These are phyloP conservation scores for Torulaspora globosa DNA, from an alignment of 1,139 yeast genomes.

Conservation along the genomic window DNA sequence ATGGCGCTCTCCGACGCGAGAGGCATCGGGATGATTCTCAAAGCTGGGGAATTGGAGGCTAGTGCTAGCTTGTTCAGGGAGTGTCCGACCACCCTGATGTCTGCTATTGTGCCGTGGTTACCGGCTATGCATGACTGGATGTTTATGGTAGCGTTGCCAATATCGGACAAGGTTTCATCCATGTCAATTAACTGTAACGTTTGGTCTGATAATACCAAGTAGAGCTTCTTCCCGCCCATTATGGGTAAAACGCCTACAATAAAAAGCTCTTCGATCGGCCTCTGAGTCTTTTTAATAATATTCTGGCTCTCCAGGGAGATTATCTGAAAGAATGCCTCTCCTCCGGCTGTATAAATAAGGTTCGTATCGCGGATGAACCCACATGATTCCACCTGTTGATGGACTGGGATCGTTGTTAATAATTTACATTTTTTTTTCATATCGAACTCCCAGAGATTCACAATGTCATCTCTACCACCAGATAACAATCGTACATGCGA, in stretches of 20 bases:
- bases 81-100: slow-evolving; percentile 73
- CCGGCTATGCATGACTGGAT: slow-evolving; percentile 67
- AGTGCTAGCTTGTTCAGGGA: slow-evolving; percentile 55
- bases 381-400: slow-evolving; percentile 75
- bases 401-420: slow-evolving; percentile 62
- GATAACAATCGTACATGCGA: slow-evolving; percentile 58
- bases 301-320: slow-evolving; percentile 48
- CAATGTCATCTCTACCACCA: slow-evolving; percentile 86
- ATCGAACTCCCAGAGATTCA: slow-evolving; percentile 49
- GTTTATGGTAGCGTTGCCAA: slow-evolving; percentile 40
- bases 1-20: slow-evolving; percentile 17
- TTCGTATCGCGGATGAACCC: slow-evolving; percentile 52
- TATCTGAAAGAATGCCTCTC: slow-evolving; percentile 58
- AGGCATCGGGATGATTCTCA: slow-evolving; percentile 54
- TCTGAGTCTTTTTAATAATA: slow-evolving; percentile 45
- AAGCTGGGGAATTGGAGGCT: slow-evolving; percentile 93
- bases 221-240: slow-evolving; percentile 34
- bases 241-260: slow-evolving; percentile 54
- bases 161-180: slow-evolving; percentile 29
- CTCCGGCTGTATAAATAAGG: slow-evolving; percentile 74
- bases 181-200: slow-evolving; percentile 58
- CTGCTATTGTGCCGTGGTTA: slow-evolving; percentile 94
- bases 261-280: slow-evolving; percentile 66
- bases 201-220: slow-evolving; percentile 72
- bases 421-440: slow-evolving; percentile 51